A percentile compares a stretch with the other conserved stretches of the same genome.
Evolutionary conservation across 2,329 filamentous ascomycete genomes (phyloP).

Genomic region (Leptographium galeiforme): DNA sequence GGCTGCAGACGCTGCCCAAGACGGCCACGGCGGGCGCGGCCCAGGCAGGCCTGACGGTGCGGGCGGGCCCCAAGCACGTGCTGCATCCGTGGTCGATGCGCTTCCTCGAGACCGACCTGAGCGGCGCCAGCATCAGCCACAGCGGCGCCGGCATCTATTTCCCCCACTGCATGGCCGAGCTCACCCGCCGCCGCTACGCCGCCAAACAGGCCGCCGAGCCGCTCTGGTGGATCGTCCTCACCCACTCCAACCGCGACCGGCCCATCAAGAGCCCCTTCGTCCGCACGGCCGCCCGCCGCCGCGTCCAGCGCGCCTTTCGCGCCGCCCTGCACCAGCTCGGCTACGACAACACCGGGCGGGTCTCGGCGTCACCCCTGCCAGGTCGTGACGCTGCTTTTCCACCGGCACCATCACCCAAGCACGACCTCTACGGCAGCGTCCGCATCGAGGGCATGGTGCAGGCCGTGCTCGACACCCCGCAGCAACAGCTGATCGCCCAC

Average conservation of each 20-base stretch:
- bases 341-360: constrained; percentile 12
- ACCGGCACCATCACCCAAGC: neutral
- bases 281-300: constrained; percentile 3
- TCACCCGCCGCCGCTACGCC: constrained; percentile 17
- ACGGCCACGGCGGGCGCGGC: neutral
- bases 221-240: constrained; percentile 10
- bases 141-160: neutral
- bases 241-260: neutral
- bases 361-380: neutral
- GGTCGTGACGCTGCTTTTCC: too few species aligned
- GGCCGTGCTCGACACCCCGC: constrained; percentile 1
- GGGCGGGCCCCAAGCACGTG: constrained; percentile 12
- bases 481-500: constrained; percentile 3
- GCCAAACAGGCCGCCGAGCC: constrained; percentile 12
- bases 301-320: constrained; percentile 10
- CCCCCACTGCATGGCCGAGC: constrained; percentile 12
- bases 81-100: constrained; percentile 14
- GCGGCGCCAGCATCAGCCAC: neutral
- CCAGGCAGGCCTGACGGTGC: neutral
- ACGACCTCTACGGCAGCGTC: constrained; percentile 11
- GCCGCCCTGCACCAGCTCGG: constrained; percentile 13
- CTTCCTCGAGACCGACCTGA: constrained; percentile 15
- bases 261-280: neutral
- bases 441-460: constrained; percentile 5
- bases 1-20: neutral